Evolutionary conservation across 2,329 filamentous ascomycete species (phyloP).

Genomic region (Trichoderma gracile): DNA sequence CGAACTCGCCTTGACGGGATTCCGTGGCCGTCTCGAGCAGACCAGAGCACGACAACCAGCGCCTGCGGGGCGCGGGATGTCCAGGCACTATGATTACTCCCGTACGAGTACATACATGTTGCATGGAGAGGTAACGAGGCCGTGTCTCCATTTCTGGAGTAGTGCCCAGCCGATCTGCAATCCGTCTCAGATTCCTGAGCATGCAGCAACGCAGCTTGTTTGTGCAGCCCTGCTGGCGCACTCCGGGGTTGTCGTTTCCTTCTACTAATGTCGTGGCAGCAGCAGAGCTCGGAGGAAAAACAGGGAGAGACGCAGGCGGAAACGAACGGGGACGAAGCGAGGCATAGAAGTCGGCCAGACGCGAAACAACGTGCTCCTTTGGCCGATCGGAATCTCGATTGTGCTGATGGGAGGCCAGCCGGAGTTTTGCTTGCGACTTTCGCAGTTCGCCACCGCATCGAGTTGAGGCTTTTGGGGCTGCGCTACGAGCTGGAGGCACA

Average conservation of each 20-base stretch:
- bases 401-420: constrained; percentile 4
- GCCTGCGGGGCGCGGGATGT: constrained; percentile 25
- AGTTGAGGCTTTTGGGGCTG: constrained; percentile 22
- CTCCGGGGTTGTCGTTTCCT: constrained; percentile 5
- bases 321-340: not conserved
- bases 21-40: constrained; percentile 8
- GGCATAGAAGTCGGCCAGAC: not conserved
- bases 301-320: not conserved
- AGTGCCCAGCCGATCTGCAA: constrained; percentile 37
- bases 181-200: constrained; percentile 40
- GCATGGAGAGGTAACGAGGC: constrained; percentile 11
- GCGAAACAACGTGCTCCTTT: not conserved
- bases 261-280: not conserved
- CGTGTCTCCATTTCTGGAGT: constrained; percentile 32
- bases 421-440: constrained; percentile 7
- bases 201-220: constrained; percentile 13
- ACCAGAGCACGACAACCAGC: not conserved
- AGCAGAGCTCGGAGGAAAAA: not conserved
- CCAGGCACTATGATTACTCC: constrained; percentile 22
- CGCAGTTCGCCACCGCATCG: constrained; percentile 19
- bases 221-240: constrained; percentile 10
- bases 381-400: constrained; percentile 22
- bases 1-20: not conserved
- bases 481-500: not conserved
- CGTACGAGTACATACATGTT: no score